Conservation (phyloP, 2,329 filamentous ascomycete species). For the Fusarium sp. region DNA sequence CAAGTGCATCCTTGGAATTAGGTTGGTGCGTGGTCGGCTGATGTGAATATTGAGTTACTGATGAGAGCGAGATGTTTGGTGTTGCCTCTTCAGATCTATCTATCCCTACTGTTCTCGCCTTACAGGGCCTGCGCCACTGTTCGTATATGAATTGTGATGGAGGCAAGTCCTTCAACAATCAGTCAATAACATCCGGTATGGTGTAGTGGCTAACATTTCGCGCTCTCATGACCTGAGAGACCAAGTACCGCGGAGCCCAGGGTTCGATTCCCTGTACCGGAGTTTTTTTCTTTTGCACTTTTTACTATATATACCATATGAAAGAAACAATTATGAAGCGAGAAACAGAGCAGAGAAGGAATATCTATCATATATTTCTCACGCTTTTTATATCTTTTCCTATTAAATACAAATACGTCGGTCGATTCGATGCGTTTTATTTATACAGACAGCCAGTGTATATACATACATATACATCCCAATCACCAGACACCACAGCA, state of each 20-base stretch:
- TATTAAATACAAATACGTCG: no score
- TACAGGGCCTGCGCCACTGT: not conserved
- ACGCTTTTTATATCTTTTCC: no score
- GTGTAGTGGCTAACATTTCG: conserved; percentile 48
- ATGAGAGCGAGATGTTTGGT: not conserved
- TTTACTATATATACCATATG: no score
- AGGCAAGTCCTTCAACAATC: not conserved
- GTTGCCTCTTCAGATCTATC: no score
- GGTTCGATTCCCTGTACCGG: conserved; percentile 45
- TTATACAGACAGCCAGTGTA: no score
- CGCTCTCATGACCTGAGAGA: conserved; percentile 44
- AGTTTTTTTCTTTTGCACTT: conserved; percentile 7
- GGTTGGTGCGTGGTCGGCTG: not conserved
- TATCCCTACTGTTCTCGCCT: no score
- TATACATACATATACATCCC: no score
- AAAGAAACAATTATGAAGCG: no score
- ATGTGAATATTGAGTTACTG: not conserved
- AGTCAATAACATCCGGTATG: conserved; percentile 40
- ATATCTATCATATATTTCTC: no score
- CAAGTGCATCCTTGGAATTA: conserved; percentile 18
- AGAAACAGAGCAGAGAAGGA: no score
- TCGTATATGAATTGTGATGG: conserved; percentile 10
- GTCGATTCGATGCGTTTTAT: no score
- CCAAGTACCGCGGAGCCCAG: conserved; percentile 39
- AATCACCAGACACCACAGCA: no score